Conservation (phyloP, 176 grass and related monocot genomes). For the Juncus inflexus region DNA sequence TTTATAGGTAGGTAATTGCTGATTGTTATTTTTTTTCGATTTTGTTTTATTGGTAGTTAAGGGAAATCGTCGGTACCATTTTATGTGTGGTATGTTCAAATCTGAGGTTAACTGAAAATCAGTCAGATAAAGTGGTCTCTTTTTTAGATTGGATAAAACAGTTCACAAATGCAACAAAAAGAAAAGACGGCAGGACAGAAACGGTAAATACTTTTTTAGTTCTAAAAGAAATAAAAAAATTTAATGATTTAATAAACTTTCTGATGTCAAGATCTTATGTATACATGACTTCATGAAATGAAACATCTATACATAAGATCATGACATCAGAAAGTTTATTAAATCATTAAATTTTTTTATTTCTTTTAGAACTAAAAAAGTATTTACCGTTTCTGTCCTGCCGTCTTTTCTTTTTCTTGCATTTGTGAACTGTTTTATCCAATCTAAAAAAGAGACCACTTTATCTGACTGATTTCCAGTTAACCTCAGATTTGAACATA, state of each 20-base stretch:
- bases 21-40: neutral
- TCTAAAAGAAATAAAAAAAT: neutral
- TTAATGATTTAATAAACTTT: no score
- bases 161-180: conserved; percentile 34
- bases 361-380: neutral
- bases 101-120: conserved; percentile 56
- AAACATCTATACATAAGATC: conserved; percentile 64
- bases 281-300: conserved; percentile 85
- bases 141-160: conserved; percentile 40
- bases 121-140: conserved; percentile 45
- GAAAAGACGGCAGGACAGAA: conserved; percentile 54
- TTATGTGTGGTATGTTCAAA: conserved; percentile 84
- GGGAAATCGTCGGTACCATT: conserved; percentile 75
- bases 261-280: no score
- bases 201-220: conserved; percentile 40
- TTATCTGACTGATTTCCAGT: conserved; percentile 51
- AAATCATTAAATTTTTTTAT: no score
- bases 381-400: conserved; percentile 74
- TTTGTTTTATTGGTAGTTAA: conserved; percentile 43
- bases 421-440: conserved; percentile 38
- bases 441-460: conserved; percentile 37
- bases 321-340: neutral
- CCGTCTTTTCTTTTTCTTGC: conserved; percentile 38
- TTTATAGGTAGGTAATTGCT: neutral
- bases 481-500: conserved; percentile 76